Conservation (phyloP, 1,139 yeast genomes). For the Kodamaea derodonti region DNA sequence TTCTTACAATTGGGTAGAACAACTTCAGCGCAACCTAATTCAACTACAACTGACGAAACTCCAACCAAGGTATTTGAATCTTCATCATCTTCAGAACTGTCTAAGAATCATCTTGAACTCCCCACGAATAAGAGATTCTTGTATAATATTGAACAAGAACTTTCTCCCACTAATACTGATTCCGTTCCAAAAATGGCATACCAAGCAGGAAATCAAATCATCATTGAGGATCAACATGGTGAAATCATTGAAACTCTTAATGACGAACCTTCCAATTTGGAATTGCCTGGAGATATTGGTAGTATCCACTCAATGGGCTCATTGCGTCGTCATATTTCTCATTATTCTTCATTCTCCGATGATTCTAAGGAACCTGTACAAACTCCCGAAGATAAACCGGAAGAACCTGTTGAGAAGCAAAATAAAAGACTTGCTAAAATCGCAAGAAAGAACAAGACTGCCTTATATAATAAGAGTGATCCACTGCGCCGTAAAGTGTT, state of each 20-base stretch:
- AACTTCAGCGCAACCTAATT: slow-evolving; percentile 15
- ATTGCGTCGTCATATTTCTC: slow-evolving; percentile 33
- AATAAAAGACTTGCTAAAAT: slow-evolving; percentile 11
- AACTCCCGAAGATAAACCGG: slow-evolving; percentile 2
- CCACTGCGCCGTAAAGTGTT: slow-evolving; percentile 33
- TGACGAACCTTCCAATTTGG: slow-evolving; percentile 3
- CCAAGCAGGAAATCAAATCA: slow-evolving; percentile 64
- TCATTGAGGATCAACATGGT: slow-evolving; percentile 80
- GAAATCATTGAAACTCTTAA: slow-evolving; percentile 54
- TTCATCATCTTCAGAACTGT: slow-evolving; percentile 15
- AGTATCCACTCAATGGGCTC: slow-evolving; percentile 44
- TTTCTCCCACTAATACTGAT: slow-evolving; percentile 1
- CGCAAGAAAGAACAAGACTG: slow-evolving; percentile 17
- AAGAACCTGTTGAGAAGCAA: slow-evolving; percentile 5
- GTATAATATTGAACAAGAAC: slow-evolving; percentile 1
- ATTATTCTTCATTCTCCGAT: slow-evolving; percentile 21
- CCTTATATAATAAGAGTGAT: slow-evolving; percentile 28
- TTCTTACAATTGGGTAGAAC: slow-evolving; percentile 40
- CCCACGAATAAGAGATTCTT: not conserved
- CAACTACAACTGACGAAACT: slow-evolving; percentile 8
- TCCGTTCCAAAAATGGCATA: slow-evolving; percentile 48
- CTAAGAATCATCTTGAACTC: slow-evolving; percentile 8
- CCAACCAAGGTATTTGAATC: slow-evolving; percentile 10
- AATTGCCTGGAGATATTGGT: slow-evolving; percentile 7
- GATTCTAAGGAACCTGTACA: slow-evolving; percentile 12